Base-by-base conservation (phyloP, 176 grass and related monocot species). In the Elymus sibiricus region DNA sequence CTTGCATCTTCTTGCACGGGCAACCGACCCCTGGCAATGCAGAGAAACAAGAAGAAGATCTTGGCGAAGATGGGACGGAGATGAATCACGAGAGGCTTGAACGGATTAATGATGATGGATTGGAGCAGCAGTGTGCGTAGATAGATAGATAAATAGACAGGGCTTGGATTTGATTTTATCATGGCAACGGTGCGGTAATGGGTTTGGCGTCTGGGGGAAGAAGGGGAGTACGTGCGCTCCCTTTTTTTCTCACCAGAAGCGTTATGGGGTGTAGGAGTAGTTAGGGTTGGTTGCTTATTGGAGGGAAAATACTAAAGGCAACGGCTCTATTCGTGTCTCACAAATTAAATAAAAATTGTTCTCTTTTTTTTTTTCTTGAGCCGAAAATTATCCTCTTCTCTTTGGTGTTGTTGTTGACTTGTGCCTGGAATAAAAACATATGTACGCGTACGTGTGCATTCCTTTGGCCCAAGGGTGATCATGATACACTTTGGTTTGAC, bases 171-270 rank as follows among this genome's bases (percentile, higher is more conserved):
- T 63, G 84, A 25, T 87, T 82, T 77, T 85, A 53, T 77, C 42
- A 28, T 37, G 34, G 70, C 74, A 24, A 25, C 38, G 22, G 70
- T 74, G 80, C 49, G 74, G 64, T 70, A 56, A 76, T 86, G 86
- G 89, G 66, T 87, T 84, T 86, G 83, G 76, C 82, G 38, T 55
- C 9, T 3, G 14, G 15, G 44, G 14, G 26, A 7, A 21, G 68
- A 11, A 5, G 44, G 32, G 19, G 35, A 53, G 83, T 82, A 31
- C 79, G 87, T 79, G 87, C 27, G 82, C 26, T 70, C 82, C 69
- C 37, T 71, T 65, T 89, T 91, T 93, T 93, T 93, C 91, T 93
- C 94, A 95, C 91, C 91, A 86, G 86, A 93, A 93, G 82, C 81
- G 77, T 83, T 72, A 76, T 47, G 70, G 46, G 78, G 81, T 90